These are phyloP conservation scores for Thecaphora frezii DNA, from an alignment of 1,284 basidiomycete genomes.

Conservation along the genomic window DNA sequence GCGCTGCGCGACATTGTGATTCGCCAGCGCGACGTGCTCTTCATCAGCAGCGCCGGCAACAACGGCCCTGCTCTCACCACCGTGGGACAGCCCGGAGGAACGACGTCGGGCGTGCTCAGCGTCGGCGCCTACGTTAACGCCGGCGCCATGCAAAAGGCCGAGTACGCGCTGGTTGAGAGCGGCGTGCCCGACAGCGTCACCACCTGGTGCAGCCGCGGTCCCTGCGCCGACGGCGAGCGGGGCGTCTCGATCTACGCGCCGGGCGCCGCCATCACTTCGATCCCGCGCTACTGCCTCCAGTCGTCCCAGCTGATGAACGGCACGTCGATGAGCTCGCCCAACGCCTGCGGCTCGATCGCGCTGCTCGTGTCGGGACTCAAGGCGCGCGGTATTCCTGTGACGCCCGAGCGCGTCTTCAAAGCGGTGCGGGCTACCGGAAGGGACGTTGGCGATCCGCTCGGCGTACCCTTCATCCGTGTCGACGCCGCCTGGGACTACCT, in stretches of 20 bases:
- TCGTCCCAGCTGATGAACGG: slow-evolving; percentile 59
- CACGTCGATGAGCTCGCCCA: slow-evolving; percentile 59
- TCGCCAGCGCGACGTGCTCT: slow-evolving; percentile 52
- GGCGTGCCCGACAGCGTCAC: slow-evolving; percentile 55
- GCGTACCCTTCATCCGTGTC: slow-evolving; percentile 58
- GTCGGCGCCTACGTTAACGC: slow-evolving; percentile 59
- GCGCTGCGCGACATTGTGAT: slow-evolving; percentile 52
- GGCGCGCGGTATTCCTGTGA: slow-evolving; percentile 52
- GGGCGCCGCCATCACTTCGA: slow-evolving; percentile 59
- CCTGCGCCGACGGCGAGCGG: slow-evolving; percentile 53
- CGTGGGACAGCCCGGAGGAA: slow-evolving; percentile 58
- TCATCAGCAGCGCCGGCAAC: slow-evolving; percentile 56
- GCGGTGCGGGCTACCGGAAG: slow-evolving; percentile 56
- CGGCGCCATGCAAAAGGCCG: slow-evolving; percentile 58
- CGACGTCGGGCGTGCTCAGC: slow-evolving; percentile 55
- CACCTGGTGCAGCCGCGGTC: slow-evolving; percentile 60
- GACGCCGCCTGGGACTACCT: slow-evolving; percentile 58
- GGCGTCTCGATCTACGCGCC: slow-evolving; percentile 59
- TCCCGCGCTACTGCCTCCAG: slow-evolving; percentile 58
- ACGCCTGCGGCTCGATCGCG: slow-evolving; percentile 56
- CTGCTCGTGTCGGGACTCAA: slow-evolving; percentile 57
- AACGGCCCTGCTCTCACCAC: slow-evolving; percentile 59
- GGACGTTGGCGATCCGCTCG: slow-evolving; percentile 57
- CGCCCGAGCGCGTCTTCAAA: slow-evolving; percentile 55
- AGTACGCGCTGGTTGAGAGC: slow-evolving; percentile 58